Evolutionary conservation across 2,329 filamentous ascomycete species (phyloP), one percentile per base, ranked within the genome.

Genomic region (Colletotrichum sublineola): DNA sequence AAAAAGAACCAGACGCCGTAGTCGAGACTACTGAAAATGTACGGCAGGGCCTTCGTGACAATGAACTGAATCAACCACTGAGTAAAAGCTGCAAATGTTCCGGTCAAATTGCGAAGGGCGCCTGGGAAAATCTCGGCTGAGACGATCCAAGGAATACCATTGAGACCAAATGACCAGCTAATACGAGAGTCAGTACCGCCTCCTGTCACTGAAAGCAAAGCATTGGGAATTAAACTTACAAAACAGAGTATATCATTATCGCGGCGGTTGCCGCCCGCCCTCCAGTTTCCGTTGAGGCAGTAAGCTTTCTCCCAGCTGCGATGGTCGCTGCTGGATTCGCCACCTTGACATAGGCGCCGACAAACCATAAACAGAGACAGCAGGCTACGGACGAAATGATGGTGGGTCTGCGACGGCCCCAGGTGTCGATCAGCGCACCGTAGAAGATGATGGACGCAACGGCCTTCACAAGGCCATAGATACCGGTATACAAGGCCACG

Each of bases 1-100:
- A 90, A 90, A 80, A 89, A 88, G 79, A 88, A 88, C 81, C 86
- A 89, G 1, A 86, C 86, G 6, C 87, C 88, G 75, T 84, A 89
- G 31, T 81, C 80, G 12, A 85, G 78, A 0, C 80, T 80, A 53
- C 77, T 80, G 73, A 85, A 82, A 56, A 86, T 86, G 71, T 85
- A 85, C 0, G 84, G 84, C 1, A 85, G 77, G 0, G 83, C 79
- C 68, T 84, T 84, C 12, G 82, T 84, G 66, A 86, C 82, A 69
- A 80, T 78, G 63, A 85, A 85, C 53, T 84, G 83, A 5, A 79
- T 80, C n/a, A 82, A 76, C 78, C 82, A 84, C 76, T 85, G 82
- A 24, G 79, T 77, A 1, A 83, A 78, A 5, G 83, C 83, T 1
- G 83, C 82, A 57, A 77, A 83, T 1, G 82, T 83, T 14, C 82